Base-by-base conservation (phyloP, 768 basidiomycete species). In the Clathrus columnatus region DNA sequence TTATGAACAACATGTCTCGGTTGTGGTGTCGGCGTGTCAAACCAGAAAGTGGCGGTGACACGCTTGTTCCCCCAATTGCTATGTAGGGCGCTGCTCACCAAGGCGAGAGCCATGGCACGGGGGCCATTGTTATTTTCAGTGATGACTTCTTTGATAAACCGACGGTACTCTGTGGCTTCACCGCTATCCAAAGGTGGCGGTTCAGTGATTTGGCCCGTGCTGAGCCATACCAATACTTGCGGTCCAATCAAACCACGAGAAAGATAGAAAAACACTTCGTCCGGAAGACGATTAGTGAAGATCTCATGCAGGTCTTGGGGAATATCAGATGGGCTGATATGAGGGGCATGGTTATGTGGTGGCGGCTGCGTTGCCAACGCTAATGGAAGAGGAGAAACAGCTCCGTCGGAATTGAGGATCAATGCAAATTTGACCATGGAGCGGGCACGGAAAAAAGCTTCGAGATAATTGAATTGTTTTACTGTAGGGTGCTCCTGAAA, bases 231-330 rank as follows among this genome's bases (percentile, higher is more conserved):
- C 21, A 98, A 79, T 8, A 91, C 84, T 62, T 91, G 89, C 0
- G 95, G 91, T 7, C 84, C 83, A 51, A 97, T 67, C 14, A 98
- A 78, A 5, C 96, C 95, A 17, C 92, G 85, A 36, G 92, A 96
- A 60, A 98, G 80, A 68, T 97, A 96, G 69, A 85, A 97, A 73
- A 94, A 98, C 57, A 97, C 78, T 67, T 98, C 93, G 68, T 98
- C 96, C 1, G 95, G 95, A 23, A 99, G 77, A 45, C 92, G 85
- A 69, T 90, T 75, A 8, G 92, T 94, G 73, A 97, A 98, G 58
- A 98, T 88, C 51, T 96, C 92, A 65, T 95, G 89, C 36, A 99
- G 72, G 69, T 98, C 95, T 48, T 71, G 68, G 2, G 96, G 96
- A 56, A 98, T 84, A 64, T 98, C 96, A 24, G 85, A 83, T 0